These are phyloP conservation scores for Jaminaea rosea DNA, from an alignment of 1,284 basidiomycete genomes.

Conservation along the genomic window DNA sequence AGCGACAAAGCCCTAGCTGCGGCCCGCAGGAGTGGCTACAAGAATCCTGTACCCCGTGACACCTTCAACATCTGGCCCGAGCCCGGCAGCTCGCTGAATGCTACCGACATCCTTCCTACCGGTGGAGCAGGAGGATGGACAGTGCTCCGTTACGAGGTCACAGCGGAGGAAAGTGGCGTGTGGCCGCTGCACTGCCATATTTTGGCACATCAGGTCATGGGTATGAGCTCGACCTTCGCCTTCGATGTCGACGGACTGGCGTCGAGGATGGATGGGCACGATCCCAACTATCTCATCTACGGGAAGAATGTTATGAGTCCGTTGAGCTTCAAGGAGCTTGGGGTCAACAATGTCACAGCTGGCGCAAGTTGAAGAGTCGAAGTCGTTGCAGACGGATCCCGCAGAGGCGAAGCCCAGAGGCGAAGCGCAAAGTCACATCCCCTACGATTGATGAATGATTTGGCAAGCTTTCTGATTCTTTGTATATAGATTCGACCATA, in stretches of 20 bases:
- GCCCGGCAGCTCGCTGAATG: slow-evolving; percentile 16
- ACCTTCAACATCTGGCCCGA: slow-evolving; percentile 20
- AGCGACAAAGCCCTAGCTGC: slow-evolving; percentile 3
- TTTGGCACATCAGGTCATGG: slow-evolving; percentile 23
- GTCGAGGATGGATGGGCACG: not conserved
- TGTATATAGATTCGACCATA: too few species aligned
- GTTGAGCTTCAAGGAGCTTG: too few species aligned
- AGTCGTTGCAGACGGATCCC: too few species aligned
- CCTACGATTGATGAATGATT: too few species aligned
- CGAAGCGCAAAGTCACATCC: too few species aligned
- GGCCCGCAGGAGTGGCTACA: slow-evolving; percentile 2
- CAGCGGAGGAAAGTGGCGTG: slow-evolving; percentile 7
- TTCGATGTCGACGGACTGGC: slow-evolving; percentile 9
- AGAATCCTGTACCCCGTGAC: slow-evolving; percentile 19
- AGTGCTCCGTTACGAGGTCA: slow-evolving; percentile 22
- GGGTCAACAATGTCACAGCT: too few species aligned
- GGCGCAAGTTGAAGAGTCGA: too few species aligned
- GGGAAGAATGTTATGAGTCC: slow-evolving; percentile 2
- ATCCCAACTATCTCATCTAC: not conserved
- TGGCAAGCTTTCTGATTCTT: too few species aligned
- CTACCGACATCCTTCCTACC: slow-evolving; percentile 6
- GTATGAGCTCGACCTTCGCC: slow-evolving; percentile 23
- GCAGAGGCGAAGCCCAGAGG: too few species aligned
- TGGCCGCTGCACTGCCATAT: slow-evolving; percentile 28
- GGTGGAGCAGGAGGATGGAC: slow-evolving; percentile 20